Percentiles rank a stretch among this genome's conserved stretches.
Evolutionary conservation across 1,139 yeast genomes (phyloP).

Genomic region (Saccharomyces pastorianus): DNA sequence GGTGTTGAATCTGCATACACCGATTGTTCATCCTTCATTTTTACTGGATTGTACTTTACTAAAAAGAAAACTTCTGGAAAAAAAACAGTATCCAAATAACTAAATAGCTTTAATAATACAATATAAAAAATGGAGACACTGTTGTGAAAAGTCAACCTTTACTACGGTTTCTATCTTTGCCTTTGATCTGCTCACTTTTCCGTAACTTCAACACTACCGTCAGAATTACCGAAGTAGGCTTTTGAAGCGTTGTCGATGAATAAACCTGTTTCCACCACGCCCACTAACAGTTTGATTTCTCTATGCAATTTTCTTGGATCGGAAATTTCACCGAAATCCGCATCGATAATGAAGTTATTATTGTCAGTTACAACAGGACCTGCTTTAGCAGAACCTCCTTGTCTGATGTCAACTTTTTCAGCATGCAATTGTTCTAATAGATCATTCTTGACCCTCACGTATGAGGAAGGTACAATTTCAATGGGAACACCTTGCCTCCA

Average conservation of each 20-base stretch:
- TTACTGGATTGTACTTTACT: neutral
- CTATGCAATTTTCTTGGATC: conserved; percentile 55
- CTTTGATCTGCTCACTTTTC: conserved; percentile 14
- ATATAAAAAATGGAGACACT: neutral
- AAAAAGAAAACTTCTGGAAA: neutral
- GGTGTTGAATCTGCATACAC: neutral
- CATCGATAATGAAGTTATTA: conserved; percentile 87
- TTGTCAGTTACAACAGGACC: conserved; percentile 98
- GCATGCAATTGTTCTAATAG: conserved; percentile 49
- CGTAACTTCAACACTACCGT: conserved; percentile 48
- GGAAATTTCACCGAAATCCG: conserved; percentile 74
- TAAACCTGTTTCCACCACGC: conserved; percentile 95
- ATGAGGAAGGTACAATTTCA: conserved; percentile 87
- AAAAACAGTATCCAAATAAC: neutral
- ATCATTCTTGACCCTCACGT: conserved; percentile 64
- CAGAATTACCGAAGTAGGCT: conserved; percentile 82
- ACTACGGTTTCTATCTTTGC: neutral
- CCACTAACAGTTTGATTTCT: conserved; percentile 67
- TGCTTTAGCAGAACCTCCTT: conserved; percentile 87
- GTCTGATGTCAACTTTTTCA: conserved; percentile 53
- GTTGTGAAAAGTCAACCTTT: neutral
- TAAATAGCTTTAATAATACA: neutral
- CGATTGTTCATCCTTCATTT: neutral
- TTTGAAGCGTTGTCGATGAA: conserved; percentile 63
- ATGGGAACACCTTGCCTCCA: conserved; percentile 95